Conservation (phyloP, 257 asterid species). For the Plantago elongata region DNA sequence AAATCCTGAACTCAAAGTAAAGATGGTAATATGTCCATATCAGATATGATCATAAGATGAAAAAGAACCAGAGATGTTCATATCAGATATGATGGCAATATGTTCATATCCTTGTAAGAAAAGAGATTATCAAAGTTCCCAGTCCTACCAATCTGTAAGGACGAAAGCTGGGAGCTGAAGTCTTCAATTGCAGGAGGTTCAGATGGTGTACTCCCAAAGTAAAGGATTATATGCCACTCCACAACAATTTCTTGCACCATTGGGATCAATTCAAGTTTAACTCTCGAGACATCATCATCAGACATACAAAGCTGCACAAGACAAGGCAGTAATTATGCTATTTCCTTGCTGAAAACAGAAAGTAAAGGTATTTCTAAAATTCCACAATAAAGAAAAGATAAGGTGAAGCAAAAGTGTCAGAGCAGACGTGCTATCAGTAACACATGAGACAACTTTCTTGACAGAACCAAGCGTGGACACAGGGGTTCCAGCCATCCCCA, state of each 20-base stretch:
- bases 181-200: constrained; percentile 83
- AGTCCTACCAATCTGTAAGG: constrained; percentile 76
- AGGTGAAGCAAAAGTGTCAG: too few relatives aligned
- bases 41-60: background rate
- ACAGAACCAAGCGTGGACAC: too few relatives aligned
- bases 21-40: background rate
- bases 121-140: constrained; percentile 14
- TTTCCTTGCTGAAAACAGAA: background rate
- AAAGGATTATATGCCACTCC: constrained; percentile 88
- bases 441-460: too few relatives aligned
- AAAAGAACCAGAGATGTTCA: too few relatives aligned
- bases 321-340: constrained; percentile 16
- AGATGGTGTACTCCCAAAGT: constrained; percentile 74
- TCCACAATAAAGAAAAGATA: too few relatives aligned
- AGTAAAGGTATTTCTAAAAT: too few relatives aligned
- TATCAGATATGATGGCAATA: too few relatives aligned
- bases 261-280: constrained; percentile 75
- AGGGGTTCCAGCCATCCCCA: too few relatives aligned
- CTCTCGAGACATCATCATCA: constrained; percentile 60
- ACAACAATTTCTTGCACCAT: constrained; percentile 76
- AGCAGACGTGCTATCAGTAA: too few relatives aligned
- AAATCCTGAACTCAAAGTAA: background rate
- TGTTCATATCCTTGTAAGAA: too few relatives aligned
- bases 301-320: constrained; percentile 77
- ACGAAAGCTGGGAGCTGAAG: constrained; percentile 80